Evolutionary conservation across 1,139 yeast genomes (phyloP).

Genomic region (Kodamaea plutei): DNA sequence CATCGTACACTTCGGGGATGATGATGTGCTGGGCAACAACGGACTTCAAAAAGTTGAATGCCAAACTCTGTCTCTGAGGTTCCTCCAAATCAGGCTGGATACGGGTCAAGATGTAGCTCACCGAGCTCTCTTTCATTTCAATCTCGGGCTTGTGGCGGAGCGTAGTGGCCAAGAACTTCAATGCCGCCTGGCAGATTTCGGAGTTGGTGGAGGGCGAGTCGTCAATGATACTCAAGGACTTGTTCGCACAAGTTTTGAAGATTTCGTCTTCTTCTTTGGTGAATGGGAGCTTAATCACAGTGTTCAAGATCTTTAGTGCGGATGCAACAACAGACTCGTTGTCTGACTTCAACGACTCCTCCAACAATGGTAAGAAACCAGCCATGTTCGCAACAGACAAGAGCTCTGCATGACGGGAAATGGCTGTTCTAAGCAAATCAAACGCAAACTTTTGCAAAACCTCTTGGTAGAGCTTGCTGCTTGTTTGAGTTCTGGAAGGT

Average conservation of each 20-base stretch:
- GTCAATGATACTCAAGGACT: slow-evolving; percentile 62
- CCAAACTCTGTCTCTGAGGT: slow-evolving; percentile 83
- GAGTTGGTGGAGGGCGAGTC: slow-evolving; percentile 75
- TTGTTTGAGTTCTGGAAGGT: slow-evolving; percentile 49
- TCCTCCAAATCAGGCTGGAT: slow-evolving; percentile 88
- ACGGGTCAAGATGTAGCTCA: slow-evolving; percentile 71
- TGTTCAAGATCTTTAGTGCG: slow-evolving; percentile 59
- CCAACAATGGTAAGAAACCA: slow-evolving; percentile 74
- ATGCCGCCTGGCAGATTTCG: slow-evolving; percentile 78
- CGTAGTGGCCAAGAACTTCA: slow-evolving; percentile 70
- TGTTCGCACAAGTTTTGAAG: slow-evolving; percentile 58
- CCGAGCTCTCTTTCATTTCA: slow-evolving; percentile 63
- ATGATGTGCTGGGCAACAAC: slow-evolving; percentile 67
- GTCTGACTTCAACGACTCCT: slow-evolving; percentile 54
- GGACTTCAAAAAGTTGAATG: slow-evolving; percentile 78
- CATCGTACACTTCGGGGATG: slow-evolving; percentile 87
- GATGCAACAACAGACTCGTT: slow-evolving; percentile 75
- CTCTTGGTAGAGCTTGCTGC: slow-evolving; percentile 45
- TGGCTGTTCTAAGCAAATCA: slow-evolving; percentile 70
- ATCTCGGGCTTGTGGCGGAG: slow-evolving; percentile 67
- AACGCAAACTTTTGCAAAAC: slow-evolving; percentile 75
- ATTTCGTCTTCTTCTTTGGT: slow-evolving; percentile 49
- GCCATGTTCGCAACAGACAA: slow-evolving; percentile 57
- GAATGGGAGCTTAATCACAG: slow-evolving; percentile 61
- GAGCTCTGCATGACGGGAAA: slow-evolving; percentile 56